Conservation (phyloP, 257 asterid genomes). For the Gardenia jasminoides region DNA sequence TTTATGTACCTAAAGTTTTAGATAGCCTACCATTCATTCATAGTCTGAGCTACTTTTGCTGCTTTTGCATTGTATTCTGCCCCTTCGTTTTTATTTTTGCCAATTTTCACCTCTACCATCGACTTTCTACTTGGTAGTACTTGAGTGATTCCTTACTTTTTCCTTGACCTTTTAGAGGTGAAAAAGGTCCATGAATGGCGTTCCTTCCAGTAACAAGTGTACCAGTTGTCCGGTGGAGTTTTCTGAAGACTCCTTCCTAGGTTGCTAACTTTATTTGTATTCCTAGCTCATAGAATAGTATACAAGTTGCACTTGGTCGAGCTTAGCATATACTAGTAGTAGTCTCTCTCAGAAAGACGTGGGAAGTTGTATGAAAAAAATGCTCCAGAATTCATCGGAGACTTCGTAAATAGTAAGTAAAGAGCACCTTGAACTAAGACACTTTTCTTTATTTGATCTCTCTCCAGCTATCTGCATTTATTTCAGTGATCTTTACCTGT, state of each 20-base stretch:
- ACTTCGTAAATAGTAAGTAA: not conserved
- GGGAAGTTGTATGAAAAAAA: conserved; percentile 8
- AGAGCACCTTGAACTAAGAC: too few relatives aligned
- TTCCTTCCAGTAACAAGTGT: not conserved
- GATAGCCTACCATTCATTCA: conserved; percentile 10
- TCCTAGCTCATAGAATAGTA: not conserved
- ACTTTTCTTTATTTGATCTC: not conserved
- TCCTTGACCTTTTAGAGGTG: conserved; percentile 13
- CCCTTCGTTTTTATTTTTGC: not conserved
- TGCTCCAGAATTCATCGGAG: not conserved
- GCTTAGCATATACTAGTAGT: not conserved
- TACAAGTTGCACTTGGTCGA: not conserved
- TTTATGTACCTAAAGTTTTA: conserved; percentile 3
- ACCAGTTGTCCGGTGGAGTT: not conserved
- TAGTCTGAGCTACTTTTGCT: conserved; percentile 11
- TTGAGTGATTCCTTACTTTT: conserved; percentile 14
- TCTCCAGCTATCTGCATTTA: not conserved
- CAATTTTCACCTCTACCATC: not conserved
- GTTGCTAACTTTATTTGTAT: not conserved
- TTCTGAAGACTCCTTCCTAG: not conserved
- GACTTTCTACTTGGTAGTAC: not conserved
- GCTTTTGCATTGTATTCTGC: conserved; percentile 10
- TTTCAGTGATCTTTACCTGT: not conserved
- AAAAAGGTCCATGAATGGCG: not conserved
- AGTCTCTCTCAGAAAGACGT: not conserved